Evolutionary conservation across 2,329 filamentous ascomycete genomes (phyloP), one percentile per base, ranked within the genome.

Genomic region (Bimuria novae-zelandiae): DNA sequence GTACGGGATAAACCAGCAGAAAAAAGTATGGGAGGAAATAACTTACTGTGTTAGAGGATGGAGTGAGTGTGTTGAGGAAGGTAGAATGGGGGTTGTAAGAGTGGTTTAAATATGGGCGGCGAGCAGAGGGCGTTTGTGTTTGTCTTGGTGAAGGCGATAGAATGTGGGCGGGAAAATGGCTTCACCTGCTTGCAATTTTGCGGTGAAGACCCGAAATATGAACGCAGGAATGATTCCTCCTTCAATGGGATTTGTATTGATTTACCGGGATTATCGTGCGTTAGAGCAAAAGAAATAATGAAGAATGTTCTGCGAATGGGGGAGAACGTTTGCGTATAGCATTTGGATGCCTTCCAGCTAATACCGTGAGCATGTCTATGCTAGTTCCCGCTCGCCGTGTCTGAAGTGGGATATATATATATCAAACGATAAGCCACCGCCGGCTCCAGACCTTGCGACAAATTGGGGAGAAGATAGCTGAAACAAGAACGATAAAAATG

Each of bases 391-490:
- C n/a, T n/a, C n/a, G n/a, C n/a, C n/a, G n/a, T n/a, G n/a, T n/a
- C n/a, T n/a, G n/a, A n/a, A n/a, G n/a, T n/a, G n/a, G n/a, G n/a
- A n/a, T n/a, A n/a, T n/a, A n/a, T n/a, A 77, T 76, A 2, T 60
- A 63, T 22, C 71, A 76, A 12, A 71, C 73, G 1, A 71, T 77
- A 21, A 64, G 62, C 14, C 65, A 73, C 21, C 67, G 70, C 49
- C 61, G 76, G 51, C 73, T 74, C 59, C 63, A 72, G 27, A 76
- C 73, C 23, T 60, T 78, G 6, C 65, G 73, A n/a, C 64, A 72
- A 8, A 54, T 79, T 4, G 70, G 69, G 1, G 75, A 76, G 35
- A 63, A 63, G 60, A 35, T 73, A 60, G 60, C 70, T 11, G 56
- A 62, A 25, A 64, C 62, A 30, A 61, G 61, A 43, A 67, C 63